Percentiles rank a stretch among this genome's conserved stretches.
These are phyloP conservation scores for Sonneratia alba DNA, from an alignment of 345 rosid genomes.

Conservation along the genomic window DNA sequence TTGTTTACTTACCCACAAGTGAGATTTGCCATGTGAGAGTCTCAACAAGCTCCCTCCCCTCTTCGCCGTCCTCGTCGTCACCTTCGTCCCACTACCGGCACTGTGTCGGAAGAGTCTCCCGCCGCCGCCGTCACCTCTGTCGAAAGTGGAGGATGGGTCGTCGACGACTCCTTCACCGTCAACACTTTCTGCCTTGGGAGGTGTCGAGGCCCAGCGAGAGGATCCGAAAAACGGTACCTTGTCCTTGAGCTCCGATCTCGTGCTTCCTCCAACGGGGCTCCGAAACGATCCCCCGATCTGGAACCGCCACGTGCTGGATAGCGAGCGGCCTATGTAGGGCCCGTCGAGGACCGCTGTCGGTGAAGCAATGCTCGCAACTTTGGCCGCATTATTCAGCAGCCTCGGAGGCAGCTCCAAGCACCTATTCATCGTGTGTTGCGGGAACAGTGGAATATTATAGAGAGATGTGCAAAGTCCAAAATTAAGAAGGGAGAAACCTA, in stretches of 20 bases:
- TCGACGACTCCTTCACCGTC: slow-evolving; percentile 6
- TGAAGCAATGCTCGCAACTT: slow-evolving; percentile 24
- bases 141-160: slow-evolving; percentile 2
- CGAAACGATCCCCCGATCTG: slow-evolving; percentile 23
- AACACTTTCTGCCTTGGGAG: slow-evolving; percentile 16
- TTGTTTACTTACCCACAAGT: slow-evolving; percentile 2
- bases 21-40: slow-evolving; percentile 3
- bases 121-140: slow-evolving; percentile 10
- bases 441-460: too few relatives aligned
- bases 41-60: slow-evolving; percentile 7
- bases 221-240: slow-evolving; percentile 32
- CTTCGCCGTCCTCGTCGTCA: slow-evolving; percentile 1
- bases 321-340: slow-evolving; percentile 30
- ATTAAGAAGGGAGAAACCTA: too few relatives aligned
- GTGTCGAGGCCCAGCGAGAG: slow-evolving; percentile 32
- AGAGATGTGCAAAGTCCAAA: too few relatives aligned
- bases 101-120: background rate
- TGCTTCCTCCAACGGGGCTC: slow-evolving; percentile 11
- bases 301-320: slow-evolving; percentile 22
- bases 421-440: background rate
- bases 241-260: slow-evolving; percentile 14
- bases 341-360: slow-evolving; percentile 52
- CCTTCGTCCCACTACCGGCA: background rate
- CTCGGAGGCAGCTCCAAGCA: slow-evolving; percentile 66
- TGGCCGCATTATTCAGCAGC: slow-evolving; percentile 21